Conservation (phyloP, 345 rosid genomes). For the Eutrema heterophyllum region DNA sequence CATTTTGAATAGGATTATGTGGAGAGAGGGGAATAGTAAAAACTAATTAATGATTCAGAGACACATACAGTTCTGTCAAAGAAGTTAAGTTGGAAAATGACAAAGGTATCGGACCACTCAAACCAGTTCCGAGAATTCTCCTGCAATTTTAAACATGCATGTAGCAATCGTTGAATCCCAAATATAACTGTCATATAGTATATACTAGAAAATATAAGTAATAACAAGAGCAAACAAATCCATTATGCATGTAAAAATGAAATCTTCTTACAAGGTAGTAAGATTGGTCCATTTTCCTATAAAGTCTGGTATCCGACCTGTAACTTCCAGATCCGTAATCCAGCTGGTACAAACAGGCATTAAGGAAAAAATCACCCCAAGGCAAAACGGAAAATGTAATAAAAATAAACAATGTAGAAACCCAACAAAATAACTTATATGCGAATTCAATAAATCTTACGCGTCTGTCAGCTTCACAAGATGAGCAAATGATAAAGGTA, state of each 20-base stretch:
- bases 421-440: no score
- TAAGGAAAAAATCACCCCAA: not conserved
- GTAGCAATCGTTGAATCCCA: no score
- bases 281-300: conserved; percentile 54
- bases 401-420: no score
- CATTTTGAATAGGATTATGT: not conserved
- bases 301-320: conserved; percentile 54
- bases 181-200: not conserved
- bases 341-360: conserved; percentile 25
- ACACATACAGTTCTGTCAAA: conserved; percentile 55
- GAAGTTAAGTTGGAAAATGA: conserved; percentile 48
- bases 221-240: conserved; percentile 1
- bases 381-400: no score
- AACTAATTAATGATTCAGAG: not conserved
- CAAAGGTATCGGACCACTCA: conserved; percentile 60
- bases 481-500: conserved; percentile 48
- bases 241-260: not conserved
- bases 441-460: conserved; percentile 14
- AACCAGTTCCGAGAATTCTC: conserved; percentile 53
- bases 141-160: conserved; percentile 32
- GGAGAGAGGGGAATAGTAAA: not conserved
- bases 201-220: not conserved
- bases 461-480: conserved; percentile 22
- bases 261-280: conserved; percentile 36
- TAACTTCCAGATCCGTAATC: conserved; percentile 43